Conservation (phyloP, 169 alveolate genomes). For the Cryptosporidium andersoni region DNA sequence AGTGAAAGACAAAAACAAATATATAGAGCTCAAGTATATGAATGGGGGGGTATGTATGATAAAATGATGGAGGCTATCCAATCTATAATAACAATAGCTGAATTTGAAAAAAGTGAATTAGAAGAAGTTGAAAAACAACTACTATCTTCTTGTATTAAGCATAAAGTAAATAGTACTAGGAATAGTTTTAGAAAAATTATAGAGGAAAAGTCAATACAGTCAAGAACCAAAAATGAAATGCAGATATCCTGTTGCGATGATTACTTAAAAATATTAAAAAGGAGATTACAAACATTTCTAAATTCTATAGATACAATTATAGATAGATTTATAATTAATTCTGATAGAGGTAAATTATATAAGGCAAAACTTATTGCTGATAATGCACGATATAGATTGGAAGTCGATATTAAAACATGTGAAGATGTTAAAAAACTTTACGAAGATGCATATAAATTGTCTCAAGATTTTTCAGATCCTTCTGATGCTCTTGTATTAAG, state of each 20-base stretch:
- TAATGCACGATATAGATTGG: slow-evolving; percentile 35
- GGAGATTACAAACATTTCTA: slow-evolving; percentile 14
- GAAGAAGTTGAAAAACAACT: slow-evolving; percentile 32
- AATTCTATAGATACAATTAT: not conserved
- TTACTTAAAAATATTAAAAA: slow-evolving; percentile 24
- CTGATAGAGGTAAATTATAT: slow-evolving; percentile 17
- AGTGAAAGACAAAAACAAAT: slow-evolving; percentile 19
- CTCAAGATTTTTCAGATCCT: slow-evolving; percentile 6
- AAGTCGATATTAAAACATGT: slow-evolving; percentile 6
- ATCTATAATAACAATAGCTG: slow-evolving; percentile 44
- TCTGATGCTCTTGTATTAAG: not conserved
- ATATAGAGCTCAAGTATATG: slow-evolving; percentile 27
- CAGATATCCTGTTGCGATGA: slow-evolving; percentile 20
- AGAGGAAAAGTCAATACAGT: slow-evolving; percentile 21
- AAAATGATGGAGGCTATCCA: slow-evolving; percentile 49
- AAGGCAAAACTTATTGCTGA: slow-evolving; percentile 41
- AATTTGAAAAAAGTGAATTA: slow-evolving; percentile 59
- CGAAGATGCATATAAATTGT: slow-evolving; percentile 1
- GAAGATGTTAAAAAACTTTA: slow-evolving; percentile 13
- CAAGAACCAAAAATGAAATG: not conserved
- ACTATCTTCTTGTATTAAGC: not conserved
- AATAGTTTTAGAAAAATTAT: slow-evolving; percentile 2
- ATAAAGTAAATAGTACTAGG: slow-evolving; percentile 33
- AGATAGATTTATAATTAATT: slow-evolving; percentile 9
- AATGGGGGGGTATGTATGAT: slow-evolving; percentile 49